Evolutionary conservation across 805 yeast genomes (phyloP), one percentile per base, ranked within the genome.

Genomic region (Danielia reshetovae): DNA sequence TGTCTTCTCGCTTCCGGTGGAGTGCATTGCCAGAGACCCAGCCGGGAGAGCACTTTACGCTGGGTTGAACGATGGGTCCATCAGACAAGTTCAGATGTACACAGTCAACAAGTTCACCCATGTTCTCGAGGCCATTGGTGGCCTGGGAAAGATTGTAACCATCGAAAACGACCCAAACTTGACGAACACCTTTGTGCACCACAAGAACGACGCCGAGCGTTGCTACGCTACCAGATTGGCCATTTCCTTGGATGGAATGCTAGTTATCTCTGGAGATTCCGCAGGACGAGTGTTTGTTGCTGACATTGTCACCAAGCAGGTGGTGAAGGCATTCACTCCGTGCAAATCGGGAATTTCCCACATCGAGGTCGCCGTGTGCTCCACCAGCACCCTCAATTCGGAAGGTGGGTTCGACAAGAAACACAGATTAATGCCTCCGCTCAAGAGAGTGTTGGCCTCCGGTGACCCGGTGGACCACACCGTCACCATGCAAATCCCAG

Each of bases 181-280:
- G 35, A 48, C 57, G 11, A 62, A 62, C 13, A 74, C 86, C 0
- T 71, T 82, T 33, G 70, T 72, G 4, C 79, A 74, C 35, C 82
- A 75, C 48, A 33, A 32, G 17, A 22, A 28, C 11, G 52, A 51
- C 13, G 22, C 17, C 5, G 35, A 17, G 14, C n/a, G n/a, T n/a
- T 14, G 40, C 21, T n/a, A 18, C 2, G 75, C 84, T 2, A 74
- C 85, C 0, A 61, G 74, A 25, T 45, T 88, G 33, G 66, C 63
- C 2, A 57, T 85, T 2, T 77, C 88, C 5, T 62, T 83, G 51
- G 97, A 89, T 53, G 95, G 90, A 4, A 76, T 89, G 12, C 56
- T 65, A 24, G 49, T 89, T 5, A 62, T 83, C 3, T 75, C 87
- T 5, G 97, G 96, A 23, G 94, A 85, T 52, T 56, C 70, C 0